phyloP scores from a whole-genome alignment of 352 stramenopile species.

The Labyrinthula sp. region DNA sequence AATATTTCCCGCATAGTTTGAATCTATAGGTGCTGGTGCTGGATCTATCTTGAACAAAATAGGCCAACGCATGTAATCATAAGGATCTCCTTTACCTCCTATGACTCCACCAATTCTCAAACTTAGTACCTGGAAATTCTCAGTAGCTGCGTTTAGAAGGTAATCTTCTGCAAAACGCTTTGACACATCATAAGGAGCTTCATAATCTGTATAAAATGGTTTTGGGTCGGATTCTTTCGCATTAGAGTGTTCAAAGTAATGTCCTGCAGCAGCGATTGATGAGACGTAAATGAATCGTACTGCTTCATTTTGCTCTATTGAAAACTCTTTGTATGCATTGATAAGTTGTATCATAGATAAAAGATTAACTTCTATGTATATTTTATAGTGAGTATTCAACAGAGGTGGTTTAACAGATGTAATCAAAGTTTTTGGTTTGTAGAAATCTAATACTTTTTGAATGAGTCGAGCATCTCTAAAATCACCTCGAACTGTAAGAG shows the following conservation, averaged over 20 bases:
- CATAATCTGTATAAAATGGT: conserved; percentile 23
- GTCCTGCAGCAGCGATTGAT: conserved; percentile 15
- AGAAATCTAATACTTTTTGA: conserved; percentile 11
- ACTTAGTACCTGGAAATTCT: conserved; percentile 7
- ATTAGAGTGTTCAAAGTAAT: conserved; percentile 10
- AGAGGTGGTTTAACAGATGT: conserved; percentile 23
- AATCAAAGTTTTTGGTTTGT: conserved; percentile 7
- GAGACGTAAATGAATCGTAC: conserved; percentile 28
- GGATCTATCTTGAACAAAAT: conserved; percentile 16
- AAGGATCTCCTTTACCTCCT: conserved; percentile 6
- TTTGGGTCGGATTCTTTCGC: conserved; percentile 9
- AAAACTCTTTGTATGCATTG: conserved; percentile 11
- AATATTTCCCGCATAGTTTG: conserved; percentile 24
- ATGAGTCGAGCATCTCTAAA: conserved; percentile 16
- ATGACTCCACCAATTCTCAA: conserved; percentile 20
- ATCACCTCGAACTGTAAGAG: conserved; percentile 18
- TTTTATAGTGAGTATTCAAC: conserved; percentile 20
- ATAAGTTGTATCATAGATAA: conserved; percentile 26
- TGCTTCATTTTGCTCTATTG: conserved; percentile 13
- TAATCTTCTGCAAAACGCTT: conserved; percentile 21
- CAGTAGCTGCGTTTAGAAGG: conserved; percentile 10
- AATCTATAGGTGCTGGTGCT: conserved; percentile 10
- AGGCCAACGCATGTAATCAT: conserved; percentile 12
- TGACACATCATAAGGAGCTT: conserved; percentile 24
- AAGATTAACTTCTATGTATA: conserved; percentile 27